Evolutionary conservation across 371 early-diverging fungal genomes (phyloP), one percentile per base, ranked within the genome.

Genomic region (Mortierella sp.): DNA sequence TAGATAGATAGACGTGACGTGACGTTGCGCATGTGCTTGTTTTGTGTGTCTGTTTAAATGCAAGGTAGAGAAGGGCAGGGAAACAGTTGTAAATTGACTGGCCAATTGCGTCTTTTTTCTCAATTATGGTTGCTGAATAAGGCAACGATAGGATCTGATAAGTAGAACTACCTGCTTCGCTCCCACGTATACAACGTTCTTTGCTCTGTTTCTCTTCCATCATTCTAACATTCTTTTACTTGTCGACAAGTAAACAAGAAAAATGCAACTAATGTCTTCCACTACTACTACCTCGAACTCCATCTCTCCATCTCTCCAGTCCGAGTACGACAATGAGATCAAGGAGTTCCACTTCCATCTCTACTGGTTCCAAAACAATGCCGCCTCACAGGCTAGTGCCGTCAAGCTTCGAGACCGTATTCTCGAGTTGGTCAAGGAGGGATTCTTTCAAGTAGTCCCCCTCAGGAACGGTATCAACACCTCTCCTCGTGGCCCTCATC

Each of bases 311-410:
- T 61, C 68, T 43, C 72, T 75, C 18, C 75, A 79, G 60, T 79
- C 80, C n/a, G 75, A 74, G 39, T 79, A 79, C 28, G 80, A 79
- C 75, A 79, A 87, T 40, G 88, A 88, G 72, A 89, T 89, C 71
- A 86, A 87, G 61, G 89, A 90, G 74, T 90, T 76, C 73, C 90
- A 90, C 61, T 89, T 90, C 68, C 91, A 90, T 83, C 72, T 88
- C 55, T 90, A 90, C 79, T 90, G 87, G 83, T 78, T 88, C 79
- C 83, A 86, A 66, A 68, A 80, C 66, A 84, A 87, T 70, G 55
- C 70, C 14, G 61, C 75, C 26, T 77, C 86, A 9, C 52, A 70
- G 3, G 83, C 60, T 20, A 73, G 79, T 8, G 89, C 88, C 16
- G 49, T 85, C 47, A 74, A 68, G 49, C 61, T 89, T n/a, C 85